Percentiles rank a stretch among this genome's conserved stretches.
phyloP scores from a whole-genome alignment of 345 rosid species.

The Lenwebbia sp. region DNA sequence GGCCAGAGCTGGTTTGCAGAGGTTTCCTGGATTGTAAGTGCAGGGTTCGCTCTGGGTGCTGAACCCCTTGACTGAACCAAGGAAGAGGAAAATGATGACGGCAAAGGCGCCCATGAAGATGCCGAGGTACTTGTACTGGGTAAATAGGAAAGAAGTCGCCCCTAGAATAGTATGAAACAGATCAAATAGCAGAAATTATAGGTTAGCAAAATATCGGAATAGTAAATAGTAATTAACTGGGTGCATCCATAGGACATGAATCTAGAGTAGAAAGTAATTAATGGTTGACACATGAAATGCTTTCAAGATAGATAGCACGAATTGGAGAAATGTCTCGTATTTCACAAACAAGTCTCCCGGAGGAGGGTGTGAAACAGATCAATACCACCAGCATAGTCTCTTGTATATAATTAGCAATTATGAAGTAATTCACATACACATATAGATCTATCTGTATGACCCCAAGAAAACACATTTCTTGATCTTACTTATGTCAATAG shows the following conservation, averaged over 20 bases:
- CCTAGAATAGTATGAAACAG: slow-evolving; percentile 18
- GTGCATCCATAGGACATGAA: not conserved
- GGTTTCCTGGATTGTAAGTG: slow-evolving; percentile 37
- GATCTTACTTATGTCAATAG: not conserved
- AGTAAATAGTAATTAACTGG: not conserved
- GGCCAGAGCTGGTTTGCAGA: slow-evolving; percentile 57
- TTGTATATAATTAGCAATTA: not conserved
- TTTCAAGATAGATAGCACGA: not conserved
- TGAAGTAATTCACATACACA: not conserved
- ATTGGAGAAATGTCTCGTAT: not conserved
- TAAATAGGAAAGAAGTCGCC: slow-evolving; percentile 52
- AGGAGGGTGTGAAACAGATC: not conserved
- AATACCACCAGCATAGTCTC: not conserved
- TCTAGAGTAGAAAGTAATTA: not conserved
- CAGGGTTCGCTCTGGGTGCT: slow-evolving; percentile 55
- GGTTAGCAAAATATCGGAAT: not conserved
- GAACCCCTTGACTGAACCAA: slow-evolving; percentile 61
- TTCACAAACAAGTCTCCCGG: not conserved
- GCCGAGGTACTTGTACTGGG: slow-evolving; percentile 49
- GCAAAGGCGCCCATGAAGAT: slow-evolving; percentile 39
- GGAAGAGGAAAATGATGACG: slow-evolving; percentile 45
- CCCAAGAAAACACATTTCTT: not conserved
- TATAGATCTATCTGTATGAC: not conserved
- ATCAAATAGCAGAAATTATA: not conserved
- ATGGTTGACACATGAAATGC: not conserved